Conservation (phyloP, 1,284 basidiomycete species). For the Cutaneotrichosporon cavernicola region DNA sequence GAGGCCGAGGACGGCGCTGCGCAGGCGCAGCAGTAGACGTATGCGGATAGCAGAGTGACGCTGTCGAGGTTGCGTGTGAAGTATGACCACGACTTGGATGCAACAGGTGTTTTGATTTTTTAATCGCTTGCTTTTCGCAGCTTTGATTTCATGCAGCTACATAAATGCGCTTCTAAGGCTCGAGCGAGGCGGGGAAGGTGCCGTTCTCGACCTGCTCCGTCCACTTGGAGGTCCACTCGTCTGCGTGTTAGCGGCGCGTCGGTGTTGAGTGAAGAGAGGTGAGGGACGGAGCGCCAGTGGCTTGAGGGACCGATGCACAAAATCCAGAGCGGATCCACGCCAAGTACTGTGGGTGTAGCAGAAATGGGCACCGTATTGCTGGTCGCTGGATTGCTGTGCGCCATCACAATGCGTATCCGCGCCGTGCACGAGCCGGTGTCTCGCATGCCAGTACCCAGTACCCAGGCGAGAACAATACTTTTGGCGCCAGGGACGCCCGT, state of each 20-base stretch:
- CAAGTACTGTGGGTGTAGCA: background rate
- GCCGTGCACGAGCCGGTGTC: background rate
- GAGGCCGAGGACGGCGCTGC: constrained; percentile 13
- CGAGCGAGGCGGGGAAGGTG: constrained; percentile 85
- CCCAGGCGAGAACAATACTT: background rate
- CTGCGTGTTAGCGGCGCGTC: constrained; percentile 53
- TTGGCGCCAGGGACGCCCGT: constrained; percentile 1
- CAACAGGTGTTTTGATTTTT: background rate
- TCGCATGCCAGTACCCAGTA: too few species aligned
- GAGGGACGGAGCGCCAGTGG: background rate
- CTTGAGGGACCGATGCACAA: too few species aligned
- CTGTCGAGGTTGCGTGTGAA: background rate
- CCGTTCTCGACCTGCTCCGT: constrained; percentile 90
- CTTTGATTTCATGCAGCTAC: constrained; percentile 15
- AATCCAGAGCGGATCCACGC: background rate
- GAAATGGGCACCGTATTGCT: too few species aligned
- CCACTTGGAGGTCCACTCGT: constrained; percentile 84
- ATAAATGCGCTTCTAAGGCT: constrained; percentile 58
- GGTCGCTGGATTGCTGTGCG: background rate
- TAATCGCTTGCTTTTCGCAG: constrained; percentile 5
- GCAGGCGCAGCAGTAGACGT: constrained; percentile 16
- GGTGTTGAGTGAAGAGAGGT: background rate
- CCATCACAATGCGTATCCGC: background rate
- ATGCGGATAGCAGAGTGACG: constrained; percentile 1
- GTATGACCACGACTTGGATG: background rate